Base-by-base conservation (phyloP, 371 early-diverging fungal species). In the Rhizopus stolonifer region DNA sequence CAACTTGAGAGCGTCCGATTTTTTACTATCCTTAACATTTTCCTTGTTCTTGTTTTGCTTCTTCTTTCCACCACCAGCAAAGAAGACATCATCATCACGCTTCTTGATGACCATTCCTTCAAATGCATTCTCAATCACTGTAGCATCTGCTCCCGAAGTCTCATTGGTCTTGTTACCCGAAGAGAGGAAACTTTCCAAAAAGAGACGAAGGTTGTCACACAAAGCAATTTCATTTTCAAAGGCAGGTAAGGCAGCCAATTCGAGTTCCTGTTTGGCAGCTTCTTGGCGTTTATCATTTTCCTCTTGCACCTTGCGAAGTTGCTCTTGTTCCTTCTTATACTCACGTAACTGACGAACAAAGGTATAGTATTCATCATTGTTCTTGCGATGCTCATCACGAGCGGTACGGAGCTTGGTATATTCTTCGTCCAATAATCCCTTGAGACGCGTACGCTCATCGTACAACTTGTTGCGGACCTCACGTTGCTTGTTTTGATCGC, bases 231-330 rank as follows among this genome's bases (percentile, higher is more conserved):
- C 97, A 56, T 79, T 79, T 51, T 82, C 76, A 72, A 85, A 95
- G 8, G 97, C 96, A 29, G 95, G 95, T 48, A 91, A 70, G 50
- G 92, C 88, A 23, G 95, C 96, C 46, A 84, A 70, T 61, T 95
- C 95, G 22, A 85, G 83, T 69, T 91, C 92, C 59, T 82, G 73
- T 54, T 81, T 71, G 13, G 89, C 88, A 24, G 79, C 70, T 46
- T 81, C 81, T 55, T 83, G 72, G 24, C 72, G 75, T 46, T 84
- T 71, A 58, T 81, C 84, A 49, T 79, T 78, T 52, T 87, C 85
- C 42, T 79, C 62, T 67, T 91, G 89, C 53, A 80, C 74, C 62
- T 89, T 82, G 45, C 74, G 83, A 61, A 69, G 72, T 46, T 80
- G 75, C 36, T 77, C 81, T 60, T 88, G 85, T 54, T 82, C 83